These are phyloP conservation scores for Cyclaneusma minus DNA, from an alignment of 2,329 filamentous ascomycete species.

Conservation along the genomic window DNA sequence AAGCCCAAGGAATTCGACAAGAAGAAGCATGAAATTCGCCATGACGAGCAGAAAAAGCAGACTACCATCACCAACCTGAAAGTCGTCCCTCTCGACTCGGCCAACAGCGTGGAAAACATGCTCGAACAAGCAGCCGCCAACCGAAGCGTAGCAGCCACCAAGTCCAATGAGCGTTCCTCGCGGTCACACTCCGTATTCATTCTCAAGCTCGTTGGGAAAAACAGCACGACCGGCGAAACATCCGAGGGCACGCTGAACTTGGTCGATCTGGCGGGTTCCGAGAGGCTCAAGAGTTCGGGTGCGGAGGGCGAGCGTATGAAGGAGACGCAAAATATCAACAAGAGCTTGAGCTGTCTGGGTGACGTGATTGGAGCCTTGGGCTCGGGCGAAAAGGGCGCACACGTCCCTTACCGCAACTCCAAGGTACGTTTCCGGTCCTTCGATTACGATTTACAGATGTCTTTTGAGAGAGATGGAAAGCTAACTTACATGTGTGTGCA, in stretches of 20 bases:
- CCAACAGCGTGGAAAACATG: conserved; percentile 65
- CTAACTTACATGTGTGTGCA: conserved; percentile 22
- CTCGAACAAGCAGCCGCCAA: conserved; percentile 70
- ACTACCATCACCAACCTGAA: conserved; percentile 72
- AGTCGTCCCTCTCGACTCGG: conserved; percentile 61
- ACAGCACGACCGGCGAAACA: conserved; percentile 57
- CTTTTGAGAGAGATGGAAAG: not conserved
- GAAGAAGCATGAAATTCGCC: conserved; percentile 78
- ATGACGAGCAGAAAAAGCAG: conserved; percentile 68
- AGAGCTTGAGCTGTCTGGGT: conserved; percentile 76
- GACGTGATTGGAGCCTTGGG: conserved; percentile 94
- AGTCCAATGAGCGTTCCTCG: conserved; percentile 87
- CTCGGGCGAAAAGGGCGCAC: conserved; percentile 57
- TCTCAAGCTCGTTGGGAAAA: conserved; percentile 59
- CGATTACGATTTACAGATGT: conserved; percentile 1
- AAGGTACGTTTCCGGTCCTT: conserved; percentile 42
- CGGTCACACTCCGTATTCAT: conserved; percentile 96
- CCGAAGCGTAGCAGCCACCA: conserved; percentile 88
- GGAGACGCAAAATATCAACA: conserved; percentile 97
- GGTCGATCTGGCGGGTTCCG: conserved; percentile 87
- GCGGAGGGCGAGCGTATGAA: conserved; percentile 76
- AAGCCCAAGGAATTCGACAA: conserved; percentile 55
- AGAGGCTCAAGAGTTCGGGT: conserved; percentile 74
- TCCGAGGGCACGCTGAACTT: conserved; percentile 91
- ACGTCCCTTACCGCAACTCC: conserved; percentile 90